phyloP scores from a whole-genome alignment of 345 rosid species.

The Syzygium grande region DNA sequence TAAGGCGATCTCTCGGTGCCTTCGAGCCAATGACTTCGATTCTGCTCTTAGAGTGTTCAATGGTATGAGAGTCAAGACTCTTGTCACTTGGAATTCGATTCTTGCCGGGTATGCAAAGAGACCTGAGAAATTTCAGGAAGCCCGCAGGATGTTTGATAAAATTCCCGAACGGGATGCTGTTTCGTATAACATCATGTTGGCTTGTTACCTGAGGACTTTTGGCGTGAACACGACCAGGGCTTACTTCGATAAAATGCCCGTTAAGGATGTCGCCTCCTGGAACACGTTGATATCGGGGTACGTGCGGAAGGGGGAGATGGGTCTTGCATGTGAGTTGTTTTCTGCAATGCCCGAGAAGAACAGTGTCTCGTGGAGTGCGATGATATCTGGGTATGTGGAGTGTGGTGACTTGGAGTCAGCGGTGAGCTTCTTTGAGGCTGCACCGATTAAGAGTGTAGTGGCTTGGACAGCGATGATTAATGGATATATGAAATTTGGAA shows the following conservation, averaged over 20 bases:
- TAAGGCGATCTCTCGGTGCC: conserved; percentile 35
- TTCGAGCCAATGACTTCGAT: conserved; percentile 50
- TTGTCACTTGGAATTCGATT: conserved; percentile 69
- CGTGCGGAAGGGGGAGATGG: conserved; percentile 17
- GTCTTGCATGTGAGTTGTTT: conserved; percentile 31
- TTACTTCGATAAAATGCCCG: conserved; percentile 18
- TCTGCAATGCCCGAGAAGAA: conserved; percentile 38
- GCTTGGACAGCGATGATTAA: conserved; percentile 22
- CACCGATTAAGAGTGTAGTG: conserved; percentile 28
- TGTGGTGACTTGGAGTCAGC: conserved; percentile 58
- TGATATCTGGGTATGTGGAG: conserved; percentile 67
- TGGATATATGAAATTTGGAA: conserved; percentile 27
- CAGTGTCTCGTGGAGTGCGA: conserved; percentile 73
- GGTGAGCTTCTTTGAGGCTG: conserved; percentile 37
- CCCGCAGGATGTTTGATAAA: conserved; percentile 24
- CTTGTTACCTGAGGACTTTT: neutral
- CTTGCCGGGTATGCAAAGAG: conserved; percentile 31
- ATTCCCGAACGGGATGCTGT: conserved; percentile 16
- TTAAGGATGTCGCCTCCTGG: conserved; percentile 25
- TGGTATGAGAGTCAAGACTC: conserved; percentile 44
- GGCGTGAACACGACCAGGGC: conserved; percentile 10
- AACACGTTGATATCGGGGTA: conserved; percentile 64
- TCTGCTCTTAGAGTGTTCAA: conserved; percentile 55
- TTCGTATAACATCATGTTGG: conserved; percentile 38
- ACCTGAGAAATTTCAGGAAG: conserved; percentile 34